Evolutionary conservation across 2,329 filamentous ascomycete species (phyloP), one percentile per base, ranked within the genome.

Genomic region (Diaporthe sp.): DNA sequence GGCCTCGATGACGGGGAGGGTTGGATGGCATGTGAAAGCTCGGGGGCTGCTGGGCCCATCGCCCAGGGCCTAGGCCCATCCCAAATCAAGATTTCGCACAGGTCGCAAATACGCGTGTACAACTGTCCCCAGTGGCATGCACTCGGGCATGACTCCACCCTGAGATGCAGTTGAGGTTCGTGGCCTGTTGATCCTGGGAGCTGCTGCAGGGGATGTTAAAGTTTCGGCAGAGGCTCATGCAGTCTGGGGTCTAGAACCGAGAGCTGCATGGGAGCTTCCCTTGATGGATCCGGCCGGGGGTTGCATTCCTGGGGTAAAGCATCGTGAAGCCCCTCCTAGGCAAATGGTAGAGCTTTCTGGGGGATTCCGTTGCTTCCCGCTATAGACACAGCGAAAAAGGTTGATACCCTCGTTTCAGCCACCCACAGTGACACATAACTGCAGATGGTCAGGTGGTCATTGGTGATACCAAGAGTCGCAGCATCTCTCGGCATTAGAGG

Each of bases 191-290:
- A 49, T 25, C 10, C 49, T 28, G n/a, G 69, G 7, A 49, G 39
- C 57, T 31, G n/a, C 44, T 62, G 57, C 70, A 72, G 70, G 70
- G 65, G 42, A 53, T 46, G 22, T 46, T 44, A 31, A 34, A 15
- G 28, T 39, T 42, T 58, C 34, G 46, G 57, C 25, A 53, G 58
- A 55, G 12, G 42, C 31, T 61, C 65, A 42, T 69, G 65, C 65
- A n/a, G 46, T n/a, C 46, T n/a, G 65, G 46, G 57, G 31, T 62
- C 70, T 72, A 72, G 69, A 71, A 42, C 53, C 68, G 15, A 44
- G 28, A 25, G 39, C 2, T 12, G 28, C 55, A 61, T 49, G 39
- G 25, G 57, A 44, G 59, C 31, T 28, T 37, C 34, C 68, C 68
- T 42, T 55, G 28, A 34, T 25, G 10, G 13, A 46, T 37, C 25